Base-by-base conservation (phyloP, 2,329 filamentous ascomycete species). In the Calonectria fujianensis region DNA sequence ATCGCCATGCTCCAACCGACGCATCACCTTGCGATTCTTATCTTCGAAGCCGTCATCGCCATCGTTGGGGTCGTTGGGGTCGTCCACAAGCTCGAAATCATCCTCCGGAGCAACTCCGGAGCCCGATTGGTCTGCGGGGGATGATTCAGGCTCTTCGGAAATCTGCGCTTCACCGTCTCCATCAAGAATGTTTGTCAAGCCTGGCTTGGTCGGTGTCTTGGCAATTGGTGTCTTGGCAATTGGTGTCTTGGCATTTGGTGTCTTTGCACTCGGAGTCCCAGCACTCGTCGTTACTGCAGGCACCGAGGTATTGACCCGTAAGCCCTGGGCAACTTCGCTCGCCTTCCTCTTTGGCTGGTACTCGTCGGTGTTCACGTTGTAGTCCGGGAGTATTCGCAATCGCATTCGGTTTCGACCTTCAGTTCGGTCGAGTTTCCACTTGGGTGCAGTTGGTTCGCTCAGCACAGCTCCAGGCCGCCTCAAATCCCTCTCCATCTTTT, bases 21-120 rank as follows among this genome's bases (percentile, higher is more conserved):
- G 92, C 95, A 98, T 97, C 57, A 99, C 96, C 84, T 98, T 98
- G 57, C 97, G 92, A 82, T 99, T 98, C 87, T 98, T 98, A 84
- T 99, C 97, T 85, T 99, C 97, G 76, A 97, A 97, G 1, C 93
- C 93, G 78, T 94, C 92, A 18, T 93, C 91, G 1, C 86, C 89
- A 59, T 97, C 95, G 32, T 95, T 91, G 51, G 94, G 92, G 72
- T 96, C 94, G 80, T 96, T 96, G 0, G 96, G 96, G 75, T 98
- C 96, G 74, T 98, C 96, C 9, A 99, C 94, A 78, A 99, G 92
- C 85, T 99, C 97, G 82, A 98, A 99, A 78, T 97, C 97, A 59
- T 98, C 97, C 72, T 98, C 97, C 0, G 93, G 80, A 0, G 79
- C 72, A 32, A 82, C 81, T 6, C 77, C 77, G n/a, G 82, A 75